These are phyloP conservation scores for Hyphopichia pseudoburtonii DNA, from an alignment of 1,139 yeast genomes.

Conservation along the genomic window DNA sequence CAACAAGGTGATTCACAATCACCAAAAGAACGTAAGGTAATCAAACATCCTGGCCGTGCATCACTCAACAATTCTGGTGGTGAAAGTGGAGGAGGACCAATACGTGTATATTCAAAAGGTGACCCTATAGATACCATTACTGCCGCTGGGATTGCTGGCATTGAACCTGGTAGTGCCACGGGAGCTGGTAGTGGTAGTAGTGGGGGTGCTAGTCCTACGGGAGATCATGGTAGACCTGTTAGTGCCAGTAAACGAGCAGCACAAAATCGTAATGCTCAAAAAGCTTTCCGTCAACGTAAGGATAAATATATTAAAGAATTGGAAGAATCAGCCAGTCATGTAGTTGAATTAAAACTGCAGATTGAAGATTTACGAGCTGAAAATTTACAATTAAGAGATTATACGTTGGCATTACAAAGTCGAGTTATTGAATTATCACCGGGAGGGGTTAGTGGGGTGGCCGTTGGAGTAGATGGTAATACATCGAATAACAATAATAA, in stretches of 20 bases:
- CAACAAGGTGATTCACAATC: no score
- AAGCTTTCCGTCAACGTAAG: conserved; percentile 80
- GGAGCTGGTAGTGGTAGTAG: background rate
- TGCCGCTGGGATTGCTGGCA: background rate
- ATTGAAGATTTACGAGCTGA: conserved; percentile 66
- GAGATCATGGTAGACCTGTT: conserved; percentile 33
- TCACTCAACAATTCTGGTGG: no score
- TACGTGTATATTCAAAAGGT: no score
- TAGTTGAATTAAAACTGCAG: conserved; percentile 56
- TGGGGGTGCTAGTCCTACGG: conserved; percentile 1
- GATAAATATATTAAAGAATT: conserved; percentile 76
- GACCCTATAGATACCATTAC: background rate
- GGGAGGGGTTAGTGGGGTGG: conserved; percentile 9
- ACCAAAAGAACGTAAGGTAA: no score
- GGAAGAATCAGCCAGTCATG: conserved; percentile 66
- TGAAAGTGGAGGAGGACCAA: conserved; percentile 3
- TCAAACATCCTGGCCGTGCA: no score
- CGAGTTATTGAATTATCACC: conserved; percentile 52
- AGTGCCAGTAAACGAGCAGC: conserved; percentile 79
- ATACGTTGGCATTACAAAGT: conserved; percentile 68
- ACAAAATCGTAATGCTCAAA: conserved; percentile 85
- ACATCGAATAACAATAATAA: background rate
- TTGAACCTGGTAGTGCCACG: no score
- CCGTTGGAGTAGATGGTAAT: background rate
- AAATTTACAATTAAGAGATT: conserved; percentile 70